Percentiles rank a stretch among this genome's conserved stretches.
phyloP scores from a whole-genome alignment of 2,329 filamentous ascomycete genomes.

The Talaromyces sp. region DNA sequence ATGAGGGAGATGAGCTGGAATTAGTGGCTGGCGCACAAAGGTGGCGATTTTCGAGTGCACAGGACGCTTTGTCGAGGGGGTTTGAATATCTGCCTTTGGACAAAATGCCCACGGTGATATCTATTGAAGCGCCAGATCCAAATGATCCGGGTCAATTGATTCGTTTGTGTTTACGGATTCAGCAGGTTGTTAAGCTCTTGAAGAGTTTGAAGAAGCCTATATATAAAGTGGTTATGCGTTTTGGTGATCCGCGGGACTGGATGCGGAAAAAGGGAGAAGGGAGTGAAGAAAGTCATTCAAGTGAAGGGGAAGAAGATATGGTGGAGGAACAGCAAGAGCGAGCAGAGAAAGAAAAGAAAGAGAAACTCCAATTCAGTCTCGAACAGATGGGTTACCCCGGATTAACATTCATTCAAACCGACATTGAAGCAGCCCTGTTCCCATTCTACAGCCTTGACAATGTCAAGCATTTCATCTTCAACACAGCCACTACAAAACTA shows the following conservation, averaged over 20 bases:
- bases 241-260: not conserved
- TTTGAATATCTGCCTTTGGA: not conserved
- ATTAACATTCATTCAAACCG: not conserved
- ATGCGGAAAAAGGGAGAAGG: no score
- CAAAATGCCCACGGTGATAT: not conserved
- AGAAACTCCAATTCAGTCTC: not conserved
- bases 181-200: not conserved
- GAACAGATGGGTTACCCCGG: not conserved
- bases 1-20: no score
- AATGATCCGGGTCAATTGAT: not conserved
- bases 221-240: not conserved
- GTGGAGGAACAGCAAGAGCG: not conserved
- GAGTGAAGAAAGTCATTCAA: no score
- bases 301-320: no score
- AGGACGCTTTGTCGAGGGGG: not conserved
- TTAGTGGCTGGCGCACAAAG: not conserved
- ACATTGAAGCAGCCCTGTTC: not conserved
- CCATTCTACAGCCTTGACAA: not conserved
- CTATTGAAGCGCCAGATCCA: not conserved
- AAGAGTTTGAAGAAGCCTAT: not conserved
- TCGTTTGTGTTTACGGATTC: not conserved
- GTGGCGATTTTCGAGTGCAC: not conserved
- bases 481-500: not conserved
- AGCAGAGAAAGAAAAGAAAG: not conserved
- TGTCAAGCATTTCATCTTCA: not conserved